Conservation (phyloP, 345 rosid species). For the Eutrema heterophyllum region DNA sequence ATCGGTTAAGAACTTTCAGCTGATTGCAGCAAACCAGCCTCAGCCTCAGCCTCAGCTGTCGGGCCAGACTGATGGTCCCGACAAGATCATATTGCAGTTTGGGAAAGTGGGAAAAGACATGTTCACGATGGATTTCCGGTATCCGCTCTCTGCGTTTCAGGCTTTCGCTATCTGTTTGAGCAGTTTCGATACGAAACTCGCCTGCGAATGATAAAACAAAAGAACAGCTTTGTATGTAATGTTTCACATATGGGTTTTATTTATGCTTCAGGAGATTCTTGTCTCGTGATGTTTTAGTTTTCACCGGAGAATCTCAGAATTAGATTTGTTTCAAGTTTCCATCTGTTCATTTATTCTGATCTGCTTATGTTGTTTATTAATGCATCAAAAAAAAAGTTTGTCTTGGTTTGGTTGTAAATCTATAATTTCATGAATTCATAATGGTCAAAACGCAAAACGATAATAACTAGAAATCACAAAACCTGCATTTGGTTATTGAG, state of each 20-base stretch:
- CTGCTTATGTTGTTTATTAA: conserved; percentile 6
- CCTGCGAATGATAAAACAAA: conserved; percentile 64
- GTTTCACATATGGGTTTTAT: background rate
- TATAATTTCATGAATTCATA: background rate
- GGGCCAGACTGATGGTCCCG: conserved; percentile 44
- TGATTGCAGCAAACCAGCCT: conserved; percentile 76
- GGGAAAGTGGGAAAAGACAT: conserved; percentile 95
- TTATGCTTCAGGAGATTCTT: conserved; percentile 25
- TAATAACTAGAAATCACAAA: background rate
- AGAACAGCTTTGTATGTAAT: conserved; percentile 25
- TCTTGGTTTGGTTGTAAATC: background rate
- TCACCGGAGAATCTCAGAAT: conserved; percentile 23
- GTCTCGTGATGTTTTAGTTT: conserved; percentile 17
- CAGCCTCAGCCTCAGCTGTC: conserved; percentile 39
- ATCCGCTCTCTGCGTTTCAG: conserved; percentile 91
- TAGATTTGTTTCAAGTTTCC: conserved; percentile 15
- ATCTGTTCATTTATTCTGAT: background rate
- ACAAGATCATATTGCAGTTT: conserved; percentile 86
- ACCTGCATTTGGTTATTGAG: background rate
- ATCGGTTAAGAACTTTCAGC: conserved; percentile 92
- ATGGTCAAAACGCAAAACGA: background rate
- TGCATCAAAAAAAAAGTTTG: background rate
- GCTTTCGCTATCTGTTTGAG: conserved; percentile 92
- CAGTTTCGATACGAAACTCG: conserved; percentile 96
- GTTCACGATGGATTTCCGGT: conserved; percentile 95